phyloP scores from a whole-genome alignment of 371 early-diverging fungal species.

The Circinella minor region DNA sequence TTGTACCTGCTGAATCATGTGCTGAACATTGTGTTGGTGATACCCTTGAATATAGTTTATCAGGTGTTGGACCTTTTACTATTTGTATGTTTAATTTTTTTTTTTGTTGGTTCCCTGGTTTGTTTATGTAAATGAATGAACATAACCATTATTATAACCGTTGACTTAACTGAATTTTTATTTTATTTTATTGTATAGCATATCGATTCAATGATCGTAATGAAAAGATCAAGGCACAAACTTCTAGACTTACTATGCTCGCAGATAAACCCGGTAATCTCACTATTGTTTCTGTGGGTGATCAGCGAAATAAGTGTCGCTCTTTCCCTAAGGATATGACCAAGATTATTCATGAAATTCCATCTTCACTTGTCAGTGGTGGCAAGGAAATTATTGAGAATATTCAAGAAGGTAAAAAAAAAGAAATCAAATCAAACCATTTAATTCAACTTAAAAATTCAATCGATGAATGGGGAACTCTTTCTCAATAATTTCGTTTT shows the following conservation, averaged over 20 bases:
- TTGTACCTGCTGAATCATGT: conserved; percentile 37
- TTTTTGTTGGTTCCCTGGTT: not conserved
- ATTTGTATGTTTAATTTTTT: conserved; percentile 27
- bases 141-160: not conserved
- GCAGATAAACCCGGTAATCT: conserved; percentile 62
- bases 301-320: conserved; percentile 56
- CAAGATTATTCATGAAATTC: conserved; percentile 48
- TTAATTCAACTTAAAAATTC: no score
- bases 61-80: conserved; percentile 48
- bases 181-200: conserved; percentile 20
- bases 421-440: no score
- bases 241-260: conserved; percentile 39
- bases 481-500: not conserved
- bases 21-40: conserved; percentile 58
- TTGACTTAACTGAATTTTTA: not conserved
- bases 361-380: conserved; percentile 52
- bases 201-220: conserved; percentile 46
- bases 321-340: conserved; percentile 46
- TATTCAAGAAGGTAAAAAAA: conserved; percentile 49
- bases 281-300: conserved; percentile 56
- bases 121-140: not conserved
- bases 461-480: not conserved
- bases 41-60: conserved; percentile 45
- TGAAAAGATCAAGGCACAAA: conserved; percentile 35
- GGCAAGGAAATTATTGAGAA: conserved; percentile 54